Evolutionary conservation across 768 basidiomycete species (phyloP), one percentile per base, ranked within the genome.

Genomic region (Lentinus brumalis): DNA sequence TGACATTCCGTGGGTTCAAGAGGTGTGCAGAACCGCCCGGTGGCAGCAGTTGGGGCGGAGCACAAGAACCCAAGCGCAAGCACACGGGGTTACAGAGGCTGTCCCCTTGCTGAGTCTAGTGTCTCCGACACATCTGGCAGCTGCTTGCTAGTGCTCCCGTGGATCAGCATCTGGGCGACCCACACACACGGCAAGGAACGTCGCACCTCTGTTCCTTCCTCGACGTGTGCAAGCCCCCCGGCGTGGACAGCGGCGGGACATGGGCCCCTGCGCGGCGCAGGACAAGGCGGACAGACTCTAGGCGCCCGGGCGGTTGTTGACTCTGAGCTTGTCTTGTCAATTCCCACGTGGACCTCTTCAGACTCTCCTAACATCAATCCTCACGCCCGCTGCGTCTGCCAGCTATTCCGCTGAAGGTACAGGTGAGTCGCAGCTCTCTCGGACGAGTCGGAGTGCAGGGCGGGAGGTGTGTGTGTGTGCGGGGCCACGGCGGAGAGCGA

Each of bases 281-380:
- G 52, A 56, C 35, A 50, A 46, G 57, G 50, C 47, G 52, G 46
- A 38, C 14, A 45, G 26, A 38, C 29, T 52, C 42, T 56, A 59
- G 45, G 57, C 62, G 57, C 62, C 53, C 35, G 62, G 30, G 55
- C 51, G 61, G 47, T 42, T 52, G 42, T 42, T 52, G 42, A 53
- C 45, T 35, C 35, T 35, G 35, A 39, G 46, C 53, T 32, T 42
- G 41, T 38, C 41, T 32, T 56, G 62, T 46, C 11, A 38, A 32
- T 59, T 63, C 62, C 62, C 62, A 63, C 62, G 62, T 63, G 62
- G 49, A 30, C 57, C 45, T 53, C 62, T 63, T 59, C 54, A 57
- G 56, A 51, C 62, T 63, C 62, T 57, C 62, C 62, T 63, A 59
- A 63, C 62, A 63, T 63, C 62, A 59, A 49, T 54, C 57, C 62